Conservation (phyloP, 352 stramenopile genomes). For the Phytophthora meadii region DNA sequence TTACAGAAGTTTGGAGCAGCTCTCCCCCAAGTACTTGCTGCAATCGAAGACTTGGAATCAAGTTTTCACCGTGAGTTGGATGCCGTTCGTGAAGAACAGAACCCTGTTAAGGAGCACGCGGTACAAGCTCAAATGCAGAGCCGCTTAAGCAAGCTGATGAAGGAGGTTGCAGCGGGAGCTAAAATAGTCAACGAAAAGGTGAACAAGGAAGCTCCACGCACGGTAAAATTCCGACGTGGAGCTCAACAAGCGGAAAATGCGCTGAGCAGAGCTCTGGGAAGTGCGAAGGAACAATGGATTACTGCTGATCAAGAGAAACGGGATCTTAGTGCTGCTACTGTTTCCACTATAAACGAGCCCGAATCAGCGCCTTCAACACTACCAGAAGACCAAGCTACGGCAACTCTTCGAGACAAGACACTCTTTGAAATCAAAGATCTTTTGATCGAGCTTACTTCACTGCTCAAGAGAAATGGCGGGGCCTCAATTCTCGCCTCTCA, state of each 20-base stretch:
- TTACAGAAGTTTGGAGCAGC: constrained; percentile 55
- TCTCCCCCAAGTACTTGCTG: constrained; percentile 45
- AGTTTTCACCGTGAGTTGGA: constrained; percentile 53
- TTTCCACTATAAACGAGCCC: neutral
- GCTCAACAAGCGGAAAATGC: constrained; percentile 31
- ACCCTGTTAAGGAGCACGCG: constrained; percentile 56
- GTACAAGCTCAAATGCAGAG: constrained; percentile 50
- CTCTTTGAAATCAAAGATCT: constrained; percentile 72
- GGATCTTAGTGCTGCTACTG: constrained; percentile 1
- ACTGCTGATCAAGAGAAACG: constrained; percentile 23
- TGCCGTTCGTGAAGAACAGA: constrained; percentile 60
- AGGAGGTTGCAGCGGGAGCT: constrained; percentile 40
- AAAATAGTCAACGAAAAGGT: constrained; percentile 40
- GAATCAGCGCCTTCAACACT: neutral
- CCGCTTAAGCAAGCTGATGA: constrained; percentile 38
- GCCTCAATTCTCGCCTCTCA: constrained; percentile 5
- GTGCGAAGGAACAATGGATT: constrained; percentile 33
- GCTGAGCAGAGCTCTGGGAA: constrained; percentile 23
- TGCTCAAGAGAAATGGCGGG: constrained; percentile 26
- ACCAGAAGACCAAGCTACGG: constrained; percentile 19
- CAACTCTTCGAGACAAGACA: constrained; percentile 43
- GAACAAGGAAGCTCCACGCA: constrained; percentile 29
- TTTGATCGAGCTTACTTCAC: constrained; percentile 42
- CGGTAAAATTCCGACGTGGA: constrained; percentile 17
- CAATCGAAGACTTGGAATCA: constrained; percentile 49